Base-by-base conservation (phyloP, 2,329 filamentous ascomycete genomes). In the Trichoderma cornu-damae region DNA sequence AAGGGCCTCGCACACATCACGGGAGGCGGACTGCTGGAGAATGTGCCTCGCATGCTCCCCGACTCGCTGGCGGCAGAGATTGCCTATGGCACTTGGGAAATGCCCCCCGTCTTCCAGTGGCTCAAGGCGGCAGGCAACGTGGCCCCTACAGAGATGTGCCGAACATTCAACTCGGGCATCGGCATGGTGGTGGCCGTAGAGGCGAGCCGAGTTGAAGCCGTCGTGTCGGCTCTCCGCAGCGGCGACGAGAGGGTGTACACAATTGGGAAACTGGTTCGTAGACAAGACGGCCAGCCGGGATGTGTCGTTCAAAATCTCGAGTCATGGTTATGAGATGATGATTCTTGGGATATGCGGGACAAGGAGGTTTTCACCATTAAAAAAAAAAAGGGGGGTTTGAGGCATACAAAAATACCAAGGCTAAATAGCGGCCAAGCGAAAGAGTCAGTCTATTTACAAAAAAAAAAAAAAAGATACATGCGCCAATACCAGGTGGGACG, bases 1-100 rank as follows among this genome's bases (percentile, higher is more conserved):
- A 96, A 96, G 76, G 94, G 94, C 53, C 88, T 97, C 72, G 89
- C 94, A 9, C 94, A 99, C 75, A 97, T 99, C 75, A 99, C 94
- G 0, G 94, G 94, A 50, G 94, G 94, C 60, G 94, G 94, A 9
- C 81, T 99, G 18, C 79, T 87, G 16, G 94, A 99, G 75, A 99
- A 99, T 72, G 87, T 99, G 24, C 94, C 94, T 28, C 86, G 94
- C 62, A 96, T 96, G 88, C 80, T 99, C 16, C 94, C 94, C 1
- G 72, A 80, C 32, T 77, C 85, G 44, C 82, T 99, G 5, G 82
- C 88, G 1, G 93, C 91, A 2, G 84, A 90, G 69, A 85, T 99
- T 56, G 88, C 96, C 66, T 88, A 88, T 46, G 76, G 78, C 40
- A 74, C 82, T 1, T 99, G 92, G 90, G 71, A 83, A 24, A 79